phyloP scores from a whole-genome alignment of 352 stramenopile genomes.

The Globisporangium sylvaticum region DNA sequence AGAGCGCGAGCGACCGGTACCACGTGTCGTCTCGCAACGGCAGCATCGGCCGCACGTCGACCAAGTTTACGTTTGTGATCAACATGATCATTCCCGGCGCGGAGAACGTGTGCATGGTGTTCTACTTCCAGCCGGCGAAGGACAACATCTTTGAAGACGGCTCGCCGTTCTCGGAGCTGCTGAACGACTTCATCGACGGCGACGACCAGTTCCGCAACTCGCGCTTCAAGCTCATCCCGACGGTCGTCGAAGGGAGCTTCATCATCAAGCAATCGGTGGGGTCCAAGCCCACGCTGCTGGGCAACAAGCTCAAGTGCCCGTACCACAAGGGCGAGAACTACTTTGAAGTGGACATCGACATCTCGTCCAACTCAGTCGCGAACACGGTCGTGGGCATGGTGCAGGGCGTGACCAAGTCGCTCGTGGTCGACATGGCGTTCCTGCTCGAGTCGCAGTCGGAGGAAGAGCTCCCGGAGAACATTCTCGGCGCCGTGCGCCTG shows the following conservation, averaged over 20 bases:
- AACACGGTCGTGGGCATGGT: slow-evolving; percentile 88
- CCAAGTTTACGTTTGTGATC: slow-evolving; percentile 87
- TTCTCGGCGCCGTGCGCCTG: slow-evolving; percentile 77
- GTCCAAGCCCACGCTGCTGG: slow-evolving; percentile 94
- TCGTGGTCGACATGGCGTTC: slow-evolving; percentile 89
- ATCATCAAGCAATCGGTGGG: slow-evolving; percentile 95
- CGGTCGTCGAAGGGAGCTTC: slow-evolving; percentile 95
- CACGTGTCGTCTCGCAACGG: slow-evolving; percentile 67
- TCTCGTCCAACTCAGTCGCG: slow-evolving; percentile 90
- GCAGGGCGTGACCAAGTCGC: slow-evolving; percentile 84
- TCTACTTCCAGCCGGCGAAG: slow-evolving; percentile 81
- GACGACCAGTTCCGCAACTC: slow-evolving; percentile 94
- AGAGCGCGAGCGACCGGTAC: slow-evolving; percentile 66
- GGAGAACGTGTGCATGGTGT: slow-evolving; percentile 79
- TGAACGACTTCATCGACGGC: slow-evolving; percentile 92
- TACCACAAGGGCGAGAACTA: slow-evolving; percentile 90
- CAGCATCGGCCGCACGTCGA: slow-evolving; percentile 64
- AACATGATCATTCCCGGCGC: slow-evolving; percentile 87
- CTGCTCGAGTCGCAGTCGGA: slow-evolving; percentile 80
- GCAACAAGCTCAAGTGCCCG: slow-evolving; percentile 94
- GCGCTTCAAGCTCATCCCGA: slow-evolving; percentile 98
- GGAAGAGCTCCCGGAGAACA: slow-evolving; percentile 83
- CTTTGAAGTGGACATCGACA: slow-evolving; percentile 96
- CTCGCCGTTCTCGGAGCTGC: slow-evolving; percentile 84
- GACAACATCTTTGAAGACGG: slow-evolving; percentile 86